phyloP scores from a whole-genome alignment of 2,329 filamentous ascomycete genomes.

The Ophiostoma ulmi region DNA sequence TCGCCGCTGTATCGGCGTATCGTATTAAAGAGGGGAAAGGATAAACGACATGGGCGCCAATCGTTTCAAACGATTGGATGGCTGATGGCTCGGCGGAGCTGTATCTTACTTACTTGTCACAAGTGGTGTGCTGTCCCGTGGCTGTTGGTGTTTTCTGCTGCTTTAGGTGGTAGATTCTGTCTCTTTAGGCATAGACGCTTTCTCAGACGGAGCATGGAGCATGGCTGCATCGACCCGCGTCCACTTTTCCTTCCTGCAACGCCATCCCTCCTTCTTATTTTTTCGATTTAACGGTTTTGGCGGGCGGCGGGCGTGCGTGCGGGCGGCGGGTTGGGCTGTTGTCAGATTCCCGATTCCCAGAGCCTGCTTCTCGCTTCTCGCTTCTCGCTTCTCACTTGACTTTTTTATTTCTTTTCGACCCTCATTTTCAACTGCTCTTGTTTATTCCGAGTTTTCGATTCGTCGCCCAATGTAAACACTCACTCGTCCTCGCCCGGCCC shows the following conservation, averaged over 20 bases:
- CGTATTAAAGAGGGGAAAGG: neutral
- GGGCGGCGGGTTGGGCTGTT: conserved; percentile 1
- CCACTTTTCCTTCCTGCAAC: conserved; percentile 6
- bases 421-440: neutral
- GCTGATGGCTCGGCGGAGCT: neutral
- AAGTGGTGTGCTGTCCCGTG: neutral
- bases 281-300: conserved; percentile 9
- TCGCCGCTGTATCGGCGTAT: neutral
- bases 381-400: neutral
- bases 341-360: neutral
- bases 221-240: conserved; percentile 12
- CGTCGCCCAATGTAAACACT: neutral
- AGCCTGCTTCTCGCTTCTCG: no score
- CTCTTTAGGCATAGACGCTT: neutral
- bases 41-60: neutral
- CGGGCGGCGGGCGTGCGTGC: neutral
- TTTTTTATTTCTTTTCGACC: neutral
- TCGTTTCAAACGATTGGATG: neutral
- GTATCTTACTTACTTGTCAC: neutral
- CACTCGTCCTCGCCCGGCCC: neutral
- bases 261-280: conserved; percentile 3
- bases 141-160: neutral
- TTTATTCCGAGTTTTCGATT: neutral
- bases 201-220: neutral
- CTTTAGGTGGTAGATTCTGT: conserved; percentile 3